Evolutionary conservation across 805 yeast genomes (phyloP).

Genomic region (Sugiyamaella boreocaroliniensis): DNA sequence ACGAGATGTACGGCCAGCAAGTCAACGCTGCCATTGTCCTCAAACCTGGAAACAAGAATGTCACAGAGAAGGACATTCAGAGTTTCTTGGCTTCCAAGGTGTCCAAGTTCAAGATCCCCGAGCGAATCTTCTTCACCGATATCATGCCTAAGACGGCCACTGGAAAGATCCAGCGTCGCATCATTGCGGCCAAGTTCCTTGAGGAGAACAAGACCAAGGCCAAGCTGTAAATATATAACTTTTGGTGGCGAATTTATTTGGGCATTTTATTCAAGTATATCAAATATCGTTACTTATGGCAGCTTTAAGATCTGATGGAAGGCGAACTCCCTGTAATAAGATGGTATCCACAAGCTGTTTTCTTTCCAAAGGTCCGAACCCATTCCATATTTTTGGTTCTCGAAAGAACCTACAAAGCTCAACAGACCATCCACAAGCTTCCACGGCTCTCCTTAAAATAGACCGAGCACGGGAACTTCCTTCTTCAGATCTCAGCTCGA

Average conservation of each 20-base stretch:
- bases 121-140: conserved; percentile 49
- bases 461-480: background rate
- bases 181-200: conserved; percentile 45
- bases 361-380: background rate
- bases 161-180: conserved; percentile 67
- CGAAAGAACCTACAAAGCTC: background rate
- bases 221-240: conserved; percentile 11
- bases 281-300: too few relatives aligned
- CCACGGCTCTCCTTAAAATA: background rate
- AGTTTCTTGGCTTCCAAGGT: conserved; percentile 41
- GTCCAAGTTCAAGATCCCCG: conserved; percentile 57
- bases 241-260: background rate
- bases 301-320: background rate
- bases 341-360: background rate
- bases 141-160: conserved; percentile 70
- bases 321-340: background rate
- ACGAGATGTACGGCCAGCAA: conserved; percentile 61
- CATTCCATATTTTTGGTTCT: background rate
- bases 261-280: background rate
- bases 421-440: background rate
- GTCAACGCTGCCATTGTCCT: conserved; percentile 66
- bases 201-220: conserved; percentile 12
- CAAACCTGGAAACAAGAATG: conserved; percentile 34
- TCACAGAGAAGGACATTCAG: conserved; percentile 40
- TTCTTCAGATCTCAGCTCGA: background rate